Percentiles rank a stretch among this genome's conserved stretches.
Evolutionary conservation across 768 basidiomycete genomes (phyloP).

Genomic region (Tricholoma sp.): DNA sequence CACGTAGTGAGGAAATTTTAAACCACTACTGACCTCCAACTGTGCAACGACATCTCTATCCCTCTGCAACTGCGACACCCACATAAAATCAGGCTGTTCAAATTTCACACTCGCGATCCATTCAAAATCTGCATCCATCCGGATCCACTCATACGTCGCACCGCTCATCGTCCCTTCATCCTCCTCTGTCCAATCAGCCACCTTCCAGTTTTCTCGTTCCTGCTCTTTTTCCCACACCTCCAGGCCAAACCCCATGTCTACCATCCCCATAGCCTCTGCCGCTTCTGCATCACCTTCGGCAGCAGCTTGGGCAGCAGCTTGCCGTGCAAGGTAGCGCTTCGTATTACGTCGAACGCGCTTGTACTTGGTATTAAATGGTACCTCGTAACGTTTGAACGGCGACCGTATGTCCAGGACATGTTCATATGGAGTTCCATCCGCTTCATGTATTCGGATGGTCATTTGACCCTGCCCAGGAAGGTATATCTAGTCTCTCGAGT

Average conservation of each 20-base stretch:
- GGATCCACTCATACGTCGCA: slow-evolving; percentile 98
- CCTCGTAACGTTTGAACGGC: slow-evolving; percentile 89
- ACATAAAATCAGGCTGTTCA: slow-evolving; percentile 97
- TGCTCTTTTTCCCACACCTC: slow-evolving; percentile 96
- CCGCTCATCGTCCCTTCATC: slow-evolving; percentile 91
- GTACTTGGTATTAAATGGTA: slow-evolving; percentile 98
- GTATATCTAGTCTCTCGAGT: not conserved
- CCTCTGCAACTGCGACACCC: slow-evolving; percentile 92
- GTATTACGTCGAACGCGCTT: slow-evolving; percentile 95
- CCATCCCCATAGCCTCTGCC: slow-evolving; percentile 88
- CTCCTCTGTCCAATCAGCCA: slow-evolving; percentile 96
- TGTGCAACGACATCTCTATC: slow-evolving; percentile 98
- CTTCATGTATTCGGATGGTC: slow-evolving; percentile 98
- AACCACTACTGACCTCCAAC: slow-evolving; percentile 66
- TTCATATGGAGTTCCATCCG: slow-evolving; percentile 98
- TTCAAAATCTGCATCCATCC: slow-evolving; percentile 98
- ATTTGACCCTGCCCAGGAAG: slow-evolving; percentile 72
- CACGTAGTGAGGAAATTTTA: not conserved
- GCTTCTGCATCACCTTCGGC: slow-evolving; percentile 91
- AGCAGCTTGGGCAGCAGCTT: slow-evolving; percentile 89
- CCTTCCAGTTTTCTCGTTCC: slow-evolving; percentile 92
- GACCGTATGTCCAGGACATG: slow-evolving; percentile 91
- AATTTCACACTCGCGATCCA: slow-evolving; percentile 95
- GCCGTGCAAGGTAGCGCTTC: slow-evolving; percentile 90
- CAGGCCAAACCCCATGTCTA: slow-evolving; percentile 90